Percentiles rank a stretch among this genome's conserved stretches.
These are phyloP conservation scores for Suillus subalutaceus DNA, from an alignment of 768 basidiomycete species.

Conservation along the genomic window DNA sequence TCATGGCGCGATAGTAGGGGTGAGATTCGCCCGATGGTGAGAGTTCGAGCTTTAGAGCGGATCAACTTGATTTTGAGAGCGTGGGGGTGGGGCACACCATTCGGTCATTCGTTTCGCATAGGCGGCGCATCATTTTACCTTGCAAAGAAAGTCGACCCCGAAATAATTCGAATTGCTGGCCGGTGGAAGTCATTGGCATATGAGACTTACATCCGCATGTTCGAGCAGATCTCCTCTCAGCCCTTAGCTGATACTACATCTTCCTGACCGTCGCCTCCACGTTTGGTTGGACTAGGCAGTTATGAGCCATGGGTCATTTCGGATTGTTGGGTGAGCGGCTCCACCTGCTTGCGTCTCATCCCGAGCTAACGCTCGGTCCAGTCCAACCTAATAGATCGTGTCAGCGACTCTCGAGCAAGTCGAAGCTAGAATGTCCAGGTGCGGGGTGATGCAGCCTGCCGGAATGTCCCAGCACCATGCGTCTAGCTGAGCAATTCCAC, in stretches of 20 bases:
- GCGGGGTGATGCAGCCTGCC: too few species aligned
- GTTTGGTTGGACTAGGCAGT: not conserved
- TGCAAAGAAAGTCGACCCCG: not conserved
- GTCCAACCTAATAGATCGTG: too few species aligned
- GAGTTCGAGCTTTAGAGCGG: too few species aligned
- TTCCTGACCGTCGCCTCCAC: slow-evolving; percentile 18
- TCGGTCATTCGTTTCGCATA: slow-evolving; percentile 47
- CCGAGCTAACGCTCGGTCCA: too few species aligned
- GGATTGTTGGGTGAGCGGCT: not conserved
- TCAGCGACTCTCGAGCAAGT: not conserved
- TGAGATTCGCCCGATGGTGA: too few species aligned
- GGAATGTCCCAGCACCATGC: too few species aligned
- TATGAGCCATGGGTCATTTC: not conserved
- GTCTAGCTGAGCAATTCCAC: too few species aligned
- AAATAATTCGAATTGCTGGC: not conserved
- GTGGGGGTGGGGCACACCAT: slow-evolving; percentile 17
- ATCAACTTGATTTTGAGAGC: too few species aligned
- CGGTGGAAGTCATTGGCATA: not conserved
- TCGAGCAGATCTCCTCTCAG: not conserved
- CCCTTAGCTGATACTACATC: not conserved
- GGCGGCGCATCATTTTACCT: slow-evolving; percentile 33
- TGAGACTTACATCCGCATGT: not conserved
- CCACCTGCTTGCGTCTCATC: too few species aligned
- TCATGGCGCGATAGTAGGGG: too few species aligned
- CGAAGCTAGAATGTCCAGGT: not conserved